Evolutionary conservation across 371 early-diverging fungal genomes (phyloP), one percentile per base, ranked within the genome.

Genomic region (Mortierella sp.): DNA sequence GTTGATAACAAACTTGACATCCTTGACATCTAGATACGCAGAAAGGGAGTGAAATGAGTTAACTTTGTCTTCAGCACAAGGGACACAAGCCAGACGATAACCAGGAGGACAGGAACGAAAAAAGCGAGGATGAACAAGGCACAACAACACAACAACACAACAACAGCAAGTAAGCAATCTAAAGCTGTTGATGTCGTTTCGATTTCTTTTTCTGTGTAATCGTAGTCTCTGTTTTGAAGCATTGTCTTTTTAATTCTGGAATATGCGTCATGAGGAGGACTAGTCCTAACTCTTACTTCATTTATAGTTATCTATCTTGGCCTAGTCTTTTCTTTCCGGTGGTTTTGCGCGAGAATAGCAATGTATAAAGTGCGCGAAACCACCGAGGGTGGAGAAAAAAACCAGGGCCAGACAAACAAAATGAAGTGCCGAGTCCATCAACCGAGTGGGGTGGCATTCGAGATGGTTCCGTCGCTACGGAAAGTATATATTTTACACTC

Each of bases 1-100:
- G 86, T 99, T 99, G 86, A 97, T 93, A n/a, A 97, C 97, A 81
- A 90, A 95, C 85, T 96, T 96, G 76, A 97, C 96, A 87, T 97
- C 97, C 91, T 95, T 96, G 79, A 96, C 94, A 88, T 96, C 96
- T 95, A 85, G 31, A 76, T 61, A 72, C 9, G 48, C 43, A 52
- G 52, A 73, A 64, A 79, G 71, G 79, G 34, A 63, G 64, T n/a
- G 13, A 43, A 47, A 71, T 8, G 22, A 13, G 48, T 68, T 9
- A 47, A 16, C 55, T 31, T 29, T 41, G 64, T 24, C 47, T 34
- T 40, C 39, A 34, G 67, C 47, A 52, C 13, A 65, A 69, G 34
- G 37, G 47, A 55, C 22, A 67, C 45, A 61, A 43, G 40, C 53
- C 50, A 65, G 29, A 63, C 16, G 24, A 39, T 13, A 43, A 39